A percentile compares a stretch with the other conserved stretches of the same genome.
phyloP scores from a whole-genome alignment of 2,329 filamentous ascomycete genomes.

The Talaromyces atroroseus region DNA sequence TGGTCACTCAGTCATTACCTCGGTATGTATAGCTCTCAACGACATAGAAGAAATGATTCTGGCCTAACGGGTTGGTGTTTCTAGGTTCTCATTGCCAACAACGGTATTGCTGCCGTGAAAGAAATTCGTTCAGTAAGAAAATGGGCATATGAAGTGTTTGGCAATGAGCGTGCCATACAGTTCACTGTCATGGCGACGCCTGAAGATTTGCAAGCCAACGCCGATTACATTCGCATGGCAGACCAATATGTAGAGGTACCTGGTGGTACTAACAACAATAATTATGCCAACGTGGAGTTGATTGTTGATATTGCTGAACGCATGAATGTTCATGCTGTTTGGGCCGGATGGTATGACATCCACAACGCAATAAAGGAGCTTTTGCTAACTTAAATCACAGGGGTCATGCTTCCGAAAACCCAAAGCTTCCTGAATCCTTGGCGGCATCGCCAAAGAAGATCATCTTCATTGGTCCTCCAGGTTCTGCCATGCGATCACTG shows the following conservation, averaged over 20 bases:
- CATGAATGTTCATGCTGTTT: slow-evolving; percentile 97
- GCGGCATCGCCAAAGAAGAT: slow-evolving; percentile 98
- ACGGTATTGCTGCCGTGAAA: slow-evolving; percentile 98
- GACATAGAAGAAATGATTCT: background rate
- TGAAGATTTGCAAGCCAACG: slow-evolving; percentile 94
- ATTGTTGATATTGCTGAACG: slow-evolving; percentile 98
- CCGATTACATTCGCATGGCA: slow-evolving; percentile 99
- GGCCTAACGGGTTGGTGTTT: background rate
- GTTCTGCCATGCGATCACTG: slow-evolving; percentile 96
- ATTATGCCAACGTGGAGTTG: slow-evolving; percentile 98
- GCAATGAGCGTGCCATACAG: slow-evolving; percentile 95
- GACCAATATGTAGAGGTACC: slow-evolving; percentile 92
- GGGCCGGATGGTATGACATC: slow-evolving; percentile 83
- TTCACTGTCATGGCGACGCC: slow-evolving; percentile 99
- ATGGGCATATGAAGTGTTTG: slow-evolving; percentile 99
- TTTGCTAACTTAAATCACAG: slow-evolving; percentile 39
- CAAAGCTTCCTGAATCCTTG: slow-evolving; percentile 90
- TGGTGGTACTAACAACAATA: slow-evolving; percentile 99
- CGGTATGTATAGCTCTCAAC: slow-evolving; percentile 56
- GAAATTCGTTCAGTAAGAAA: slow-evolving; percentile 98
- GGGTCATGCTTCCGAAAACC: slow-evolving; percentile 98
- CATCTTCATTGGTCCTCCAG: slow-evolving; percentile 96
- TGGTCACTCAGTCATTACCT: slow-evolving; percentile 97
- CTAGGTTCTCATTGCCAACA: slow-evolving; percentile 97
- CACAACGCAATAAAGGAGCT: background rate